These are phyloP conservation scores for Citeromyces hawaiiensis DNA, from an alignment of 1,139 yeast genomes.

Conservation along the genomic window DNA sequence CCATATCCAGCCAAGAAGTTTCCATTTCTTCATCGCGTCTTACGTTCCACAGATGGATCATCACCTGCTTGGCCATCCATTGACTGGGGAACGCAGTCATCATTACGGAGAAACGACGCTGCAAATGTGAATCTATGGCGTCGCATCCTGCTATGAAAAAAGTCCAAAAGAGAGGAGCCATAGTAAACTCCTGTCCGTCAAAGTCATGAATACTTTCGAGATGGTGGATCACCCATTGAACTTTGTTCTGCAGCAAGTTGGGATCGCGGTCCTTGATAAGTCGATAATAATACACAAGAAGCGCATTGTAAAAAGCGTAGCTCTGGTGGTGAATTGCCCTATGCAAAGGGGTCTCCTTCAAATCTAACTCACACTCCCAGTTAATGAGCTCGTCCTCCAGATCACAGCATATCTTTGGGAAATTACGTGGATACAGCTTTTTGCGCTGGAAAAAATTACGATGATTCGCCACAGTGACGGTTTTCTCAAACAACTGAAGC, in stretches of 20 bases:
- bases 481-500: conserved; percentile 28
- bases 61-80: conserved; percentile 42
- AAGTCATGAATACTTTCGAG: conserved; percentile 18
- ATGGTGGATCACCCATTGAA: conserved; percentile 19
- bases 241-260: conserved; percentile 19
- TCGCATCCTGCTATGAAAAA: conserved; percentile 35
- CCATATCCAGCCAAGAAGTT: conserved; percentile 37
- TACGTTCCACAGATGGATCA: conserved; percentile 38
- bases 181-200: conserved; percentile 6
- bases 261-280: conserved; percentile 27
- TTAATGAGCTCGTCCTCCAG: conserved; percentile 31
- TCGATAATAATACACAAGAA: conserved; percentile 29
- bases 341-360: conserved; percentile 20
- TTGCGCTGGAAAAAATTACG: conserved; percentile 31
- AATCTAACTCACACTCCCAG: conserved; percentile 34
- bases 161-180: conserved; percentile 33
- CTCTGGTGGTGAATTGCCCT: conserved; percentile 24
- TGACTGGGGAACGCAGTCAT: conserved; percentile 23
- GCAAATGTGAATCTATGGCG: conserved; percentile 16
- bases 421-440: conserved; percentile 35
- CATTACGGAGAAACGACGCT: conserved; percentile 17
- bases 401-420: conserved; percentile 42
- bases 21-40: conserved; percentile 24
- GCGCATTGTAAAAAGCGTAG: conserved; percentile 26
- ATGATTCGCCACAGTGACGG: conserved; percentile 36